phyloP scores from a whole-genome alignment of 306 rosid genomes.

The Sindora glabra region DNA sequence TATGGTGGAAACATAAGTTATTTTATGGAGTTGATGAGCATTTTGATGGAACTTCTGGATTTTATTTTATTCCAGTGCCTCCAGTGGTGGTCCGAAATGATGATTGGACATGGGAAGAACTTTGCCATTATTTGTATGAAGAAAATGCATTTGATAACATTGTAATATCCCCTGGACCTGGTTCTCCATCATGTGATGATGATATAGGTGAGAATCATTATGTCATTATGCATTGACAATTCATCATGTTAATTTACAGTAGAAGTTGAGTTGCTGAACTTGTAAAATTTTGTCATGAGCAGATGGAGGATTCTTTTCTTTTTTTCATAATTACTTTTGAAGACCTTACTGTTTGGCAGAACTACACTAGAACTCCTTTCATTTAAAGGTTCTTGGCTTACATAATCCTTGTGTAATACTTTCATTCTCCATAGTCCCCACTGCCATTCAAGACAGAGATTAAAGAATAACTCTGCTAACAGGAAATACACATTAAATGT shows the following conservation, averaged over 20 bases:
- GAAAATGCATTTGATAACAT: constrained; percentile 88
- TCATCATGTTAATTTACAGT: constrained; percentile 1
- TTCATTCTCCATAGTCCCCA: no score
- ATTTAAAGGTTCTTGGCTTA: constrained; percentile 2
- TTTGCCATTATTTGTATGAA: constrained; percentile 59
- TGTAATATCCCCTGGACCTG: constrained; percentile 99
- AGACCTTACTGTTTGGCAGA: background rate
- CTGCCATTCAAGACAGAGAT: constrained; percentile 4
- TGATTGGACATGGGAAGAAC: constrained; percentile 80
- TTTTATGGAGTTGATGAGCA: background rate
- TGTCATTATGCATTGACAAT: background rate
- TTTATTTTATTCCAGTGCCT: constrained; percentile 60
- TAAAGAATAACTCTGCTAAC: constrained; percentile 6
- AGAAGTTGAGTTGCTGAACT: constrained; percentile 4
- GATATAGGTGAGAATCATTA: constrained; percentile 69
- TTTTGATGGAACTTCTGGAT: constrained; percentile 25
- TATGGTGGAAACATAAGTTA: constrained; percentile 6
- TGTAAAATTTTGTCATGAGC: constrained; percentile 3
- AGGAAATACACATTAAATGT: background rate
- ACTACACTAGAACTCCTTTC: background rate
- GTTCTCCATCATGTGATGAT: constrained; percentile 74
- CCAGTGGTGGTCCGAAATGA: constrained; percentile 85
- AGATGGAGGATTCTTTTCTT: background rate
- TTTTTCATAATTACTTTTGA: background rate
- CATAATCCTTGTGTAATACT: constrained; percentile 4